Conservation (phyloP, 768 basidiomycete genomes). For the Sutorius australiensis region DNA sequence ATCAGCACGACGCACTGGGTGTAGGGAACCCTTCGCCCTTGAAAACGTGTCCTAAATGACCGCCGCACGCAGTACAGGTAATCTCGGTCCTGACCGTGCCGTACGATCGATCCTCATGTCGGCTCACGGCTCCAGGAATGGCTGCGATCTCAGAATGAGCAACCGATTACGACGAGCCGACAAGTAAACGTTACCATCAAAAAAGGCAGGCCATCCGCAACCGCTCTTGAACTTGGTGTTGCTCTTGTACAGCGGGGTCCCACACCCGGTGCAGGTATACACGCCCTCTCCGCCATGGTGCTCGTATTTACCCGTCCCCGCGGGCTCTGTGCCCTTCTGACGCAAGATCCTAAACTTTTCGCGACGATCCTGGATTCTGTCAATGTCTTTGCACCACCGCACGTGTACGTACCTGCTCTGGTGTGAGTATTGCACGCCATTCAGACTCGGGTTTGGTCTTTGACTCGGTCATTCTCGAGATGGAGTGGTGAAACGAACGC, state of each 20-base stretch:
- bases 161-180: background rate
- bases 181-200: constrained; percentile 56
- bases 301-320: constrained; percentile 79
- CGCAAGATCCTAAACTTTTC: constrained; percentile 79
- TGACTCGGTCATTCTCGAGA: constrained; percentile 18
- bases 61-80: constrained; percentile 84
- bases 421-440: constrained; percentile 78
- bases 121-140: constrained; percentile 81
- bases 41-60: constrained; percentile 95
- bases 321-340: constrained; percentile 79
- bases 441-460: constrained; percentile 62
- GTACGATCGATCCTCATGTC: constrained; percentile 66
- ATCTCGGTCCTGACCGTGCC: constrained; percentile 82
- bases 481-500: constrained; percentile 5
- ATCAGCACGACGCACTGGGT: constrained; percentile 53
- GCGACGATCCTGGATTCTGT: background rate
- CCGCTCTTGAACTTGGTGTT: constrained; percentile 89
- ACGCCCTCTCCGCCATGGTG: constrained; percentile 61
- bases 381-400: background rate
- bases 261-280: constrained; percentile 78
- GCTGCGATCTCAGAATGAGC: constrained; percentile 43
- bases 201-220: constrained; percentile 98
- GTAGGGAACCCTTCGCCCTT: constrained; percentile 82
- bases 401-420: constrained; percentile 63
- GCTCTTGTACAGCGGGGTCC: constrained; percentile 82